Base-by-base conservation (phyloP, 2,329 filamentous ascomycete genomes). In the Diaporthe citriasiana region DNA sequence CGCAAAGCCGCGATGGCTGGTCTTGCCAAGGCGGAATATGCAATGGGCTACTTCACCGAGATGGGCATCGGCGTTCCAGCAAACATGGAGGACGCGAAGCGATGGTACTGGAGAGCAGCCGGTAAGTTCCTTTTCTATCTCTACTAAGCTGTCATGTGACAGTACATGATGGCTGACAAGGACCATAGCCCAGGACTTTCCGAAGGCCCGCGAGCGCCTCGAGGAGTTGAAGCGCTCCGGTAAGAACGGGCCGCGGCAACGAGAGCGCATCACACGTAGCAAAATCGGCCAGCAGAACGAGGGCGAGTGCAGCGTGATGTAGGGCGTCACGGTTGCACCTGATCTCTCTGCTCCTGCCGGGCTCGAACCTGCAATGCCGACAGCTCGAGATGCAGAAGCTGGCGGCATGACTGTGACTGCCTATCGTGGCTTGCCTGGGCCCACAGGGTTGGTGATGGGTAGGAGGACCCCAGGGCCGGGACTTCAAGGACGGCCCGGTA, bases 41-140 rank as follows among this genome's bases (percentile, higher is more conserved):
- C 96, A 0, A 98, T 99, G 93, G 97, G 97, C 0, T 98, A 98
- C 84, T 98, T 97, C 81, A 97, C 94, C 0, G 97, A 99, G 83
- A 93, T 97, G 65, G 97, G 97, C 17, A 98, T 99, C 78, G 97
- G 97, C 40, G 92, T 94, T 77, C 88, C 93, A 22, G 91, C 93
- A 12, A 97, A 96, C 82, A 80, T 98, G 78, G 97, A 99, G 79
- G 97, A 98, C 84, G 97, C 96, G 30, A 98, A 97, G 88, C 91
- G 95, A 79, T 99, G 97, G 97, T 99, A 99, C 85, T 98, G 95
- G 90, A 90, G 96, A 82, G 95, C 97, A 84, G 97, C 97, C 81
- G 94, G 96, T 98, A 88, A 91, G 95, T 93, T 76, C 76, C 63
- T 59, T 56, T 15, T 92, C 65, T 57, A 53, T 19, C 92, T 74